These are phyloP conservation scores for Xylogone sp. DNA, from an alignment of 2,329 filamentous ascomycete species.

Conservation along the genomic window DNA sequence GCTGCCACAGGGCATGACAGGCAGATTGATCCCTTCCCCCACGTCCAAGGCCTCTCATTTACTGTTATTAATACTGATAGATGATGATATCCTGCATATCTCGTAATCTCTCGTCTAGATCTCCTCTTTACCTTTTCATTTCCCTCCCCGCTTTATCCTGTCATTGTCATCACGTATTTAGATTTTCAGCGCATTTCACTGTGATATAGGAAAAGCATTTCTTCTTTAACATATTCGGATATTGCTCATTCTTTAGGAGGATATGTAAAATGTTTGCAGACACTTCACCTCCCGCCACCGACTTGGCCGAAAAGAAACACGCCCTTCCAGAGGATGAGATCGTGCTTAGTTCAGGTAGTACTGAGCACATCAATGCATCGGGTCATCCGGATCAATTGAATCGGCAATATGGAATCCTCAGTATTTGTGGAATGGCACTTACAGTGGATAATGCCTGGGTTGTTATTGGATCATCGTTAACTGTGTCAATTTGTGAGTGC, in stretches of 20 bases:
- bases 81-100: background rate
- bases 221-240: background rate
- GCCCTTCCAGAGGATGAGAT: background rate
- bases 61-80: background rate
- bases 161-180: background rate
- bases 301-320: background rate
- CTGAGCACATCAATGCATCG: background rate
- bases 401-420: background rate
- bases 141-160: background rate
- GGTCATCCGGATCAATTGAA: background rate
- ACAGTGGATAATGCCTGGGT: background rate
- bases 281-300: background rate
- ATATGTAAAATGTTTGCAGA: background rate
- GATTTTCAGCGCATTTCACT: background rate
- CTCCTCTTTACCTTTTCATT: background rate
- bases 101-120: background rate
- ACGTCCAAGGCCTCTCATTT: background rate
- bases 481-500: background rate
- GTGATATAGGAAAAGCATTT: background rate
- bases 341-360: background rate
- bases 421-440: constrained; percentile 2
- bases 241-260: background rate
- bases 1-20: background rate
- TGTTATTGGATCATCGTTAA: background rate
- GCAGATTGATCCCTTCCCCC: background rate